Conservation (phyloP, 345 rosid species). For the Reutealis trisperma region DNA sequence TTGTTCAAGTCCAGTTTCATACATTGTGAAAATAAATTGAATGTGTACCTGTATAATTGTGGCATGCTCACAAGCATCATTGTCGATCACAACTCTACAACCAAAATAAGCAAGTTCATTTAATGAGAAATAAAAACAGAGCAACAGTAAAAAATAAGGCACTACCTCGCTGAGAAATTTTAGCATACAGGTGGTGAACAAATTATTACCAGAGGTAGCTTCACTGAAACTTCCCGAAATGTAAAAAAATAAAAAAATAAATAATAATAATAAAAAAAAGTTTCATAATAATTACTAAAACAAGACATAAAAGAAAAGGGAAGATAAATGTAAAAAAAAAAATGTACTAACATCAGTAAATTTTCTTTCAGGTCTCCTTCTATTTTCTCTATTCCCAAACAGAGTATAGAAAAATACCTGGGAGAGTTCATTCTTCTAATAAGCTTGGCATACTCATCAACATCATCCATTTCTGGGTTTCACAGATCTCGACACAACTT, state of each 20-base stretch:
- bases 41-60: conserved; percentile 45
- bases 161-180: neutral
- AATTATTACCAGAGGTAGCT: neutral
- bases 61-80: conserved; percentile 43
- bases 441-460: conserved; percentile 52
- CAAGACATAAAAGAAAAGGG: neutral
- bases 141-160: neutral
- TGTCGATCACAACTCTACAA: conserved; percentile 51
- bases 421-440: conserved; percentile 54
- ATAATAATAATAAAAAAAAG: no score
- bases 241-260: no score
- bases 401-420: conserved; percentile 21
- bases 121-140: neutral
- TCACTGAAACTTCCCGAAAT: neutral
- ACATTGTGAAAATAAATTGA: neutral
- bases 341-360: no score
- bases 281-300: neutral
- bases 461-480: conserved; percentile 29
- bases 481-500: neutral
- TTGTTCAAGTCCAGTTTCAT: neutral
- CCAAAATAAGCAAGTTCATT: neutral
- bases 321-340: no score
- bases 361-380: no score
- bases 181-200: neutral
- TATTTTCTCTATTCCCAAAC: no score